phyloP scores from a whole-genome alignment of 257 asterid genomes.

The Scutellaria barbata region DNA sequence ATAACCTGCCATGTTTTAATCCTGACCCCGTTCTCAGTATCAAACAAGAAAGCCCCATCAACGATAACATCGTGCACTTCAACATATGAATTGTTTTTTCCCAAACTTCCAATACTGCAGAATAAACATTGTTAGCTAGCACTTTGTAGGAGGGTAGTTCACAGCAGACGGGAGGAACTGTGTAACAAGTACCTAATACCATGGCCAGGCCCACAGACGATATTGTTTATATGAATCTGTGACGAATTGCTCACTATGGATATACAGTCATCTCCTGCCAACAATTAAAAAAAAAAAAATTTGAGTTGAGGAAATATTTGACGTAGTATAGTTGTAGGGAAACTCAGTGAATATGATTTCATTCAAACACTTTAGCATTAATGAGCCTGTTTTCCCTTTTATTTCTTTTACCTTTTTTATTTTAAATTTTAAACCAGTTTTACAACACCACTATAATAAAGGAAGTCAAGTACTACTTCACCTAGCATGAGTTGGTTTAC shows the following conservation, averaged over 20 bases:
- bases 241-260: slow-evolving; percentile 87
- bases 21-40: slow-evolving; percentile 78
- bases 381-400: neutral
- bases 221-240: slow-evolving; percentile 48
- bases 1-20: slow-evolving; percentile 97
- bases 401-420: no score
- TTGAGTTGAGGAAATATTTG: neutral
- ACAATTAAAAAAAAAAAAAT: neutral
- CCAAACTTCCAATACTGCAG: slow-evolving; percentile 86
- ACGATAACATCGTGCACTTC: slow-evolving; percentile 62
- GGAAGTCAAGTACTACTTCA: no score
- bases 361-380: neutral
- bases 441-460: no score
- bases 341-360: neutral
- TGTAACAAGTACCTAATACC: slow-evolving; percentile 72
- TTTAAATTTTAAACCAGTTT: no score
- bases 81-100: slow-evolving; percentile 56
- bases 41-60: slow-evolving; percentile 53
- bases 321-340: neutral
- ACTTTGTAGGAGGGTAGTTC: neutral
- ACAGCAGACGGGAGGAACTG: neutral
- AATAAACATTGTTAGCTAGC: slow-evolving; percentile 21
- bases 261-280: slow-evolving; percentile 90
- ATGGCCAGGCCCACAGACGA: slow-evolving; percentile 81
- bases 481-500: no score